phyloP scores from a whole-genome alignment of 768 basidiomycete species.

The Trametes villosa region DNA sequence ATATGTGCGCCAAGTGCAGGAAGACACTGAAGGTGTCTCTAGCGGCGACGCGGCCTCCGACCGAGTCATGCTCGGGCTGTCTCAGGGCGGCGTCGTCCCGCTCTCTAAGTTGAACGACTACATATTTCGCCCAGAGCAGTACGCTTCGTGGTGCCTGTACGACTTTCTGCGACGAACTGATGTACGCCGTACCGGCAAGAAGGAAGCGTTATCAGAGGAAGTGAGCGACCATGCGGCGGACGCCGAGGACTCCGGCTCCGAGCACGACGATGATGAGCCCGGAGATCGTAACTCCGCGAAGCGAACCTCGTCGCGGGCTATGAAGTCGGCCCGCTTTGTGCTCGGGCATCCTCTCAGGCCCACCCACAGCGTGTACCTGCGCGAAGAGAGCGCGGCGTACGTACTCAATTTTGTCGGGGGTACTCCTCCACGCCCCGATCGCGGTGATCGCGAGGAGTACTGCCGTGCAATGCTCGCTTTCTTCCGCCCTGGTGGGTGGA shows the following conservation, averaged over 20 bases:
- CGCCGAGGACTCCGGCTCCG: no score
- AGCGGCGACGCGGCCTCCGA: neutral
- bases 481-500: neutral
- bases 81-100: neutral
- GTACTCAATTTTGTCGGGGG: neutral
- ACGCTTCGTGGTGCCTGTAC: neutral
- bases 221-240: no score
- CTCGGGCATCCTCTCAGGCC: neutral
- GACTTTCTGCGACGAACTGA: neutral
- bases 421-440: neutral
- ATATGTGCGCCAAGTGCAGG: neutral
- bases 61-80: neutral
- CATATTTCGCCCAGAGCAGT: neutral
- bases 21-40: neutral
- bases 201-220: neutral
- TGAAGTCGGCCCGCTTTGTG: no score
- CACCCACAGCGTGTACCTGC: neutral
- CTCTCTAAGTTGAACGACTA: neutral
- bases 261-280: no score
- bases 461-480: neutral
- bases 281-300: no score
- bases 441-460: neutral
- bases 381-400: neutral
- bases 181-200: neutral
- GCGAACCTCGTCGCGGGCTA: no score